phyloP scores from a whole-genome alignment of 352 stramenopile species.

The Phytopythium kandeliae region DNA sequence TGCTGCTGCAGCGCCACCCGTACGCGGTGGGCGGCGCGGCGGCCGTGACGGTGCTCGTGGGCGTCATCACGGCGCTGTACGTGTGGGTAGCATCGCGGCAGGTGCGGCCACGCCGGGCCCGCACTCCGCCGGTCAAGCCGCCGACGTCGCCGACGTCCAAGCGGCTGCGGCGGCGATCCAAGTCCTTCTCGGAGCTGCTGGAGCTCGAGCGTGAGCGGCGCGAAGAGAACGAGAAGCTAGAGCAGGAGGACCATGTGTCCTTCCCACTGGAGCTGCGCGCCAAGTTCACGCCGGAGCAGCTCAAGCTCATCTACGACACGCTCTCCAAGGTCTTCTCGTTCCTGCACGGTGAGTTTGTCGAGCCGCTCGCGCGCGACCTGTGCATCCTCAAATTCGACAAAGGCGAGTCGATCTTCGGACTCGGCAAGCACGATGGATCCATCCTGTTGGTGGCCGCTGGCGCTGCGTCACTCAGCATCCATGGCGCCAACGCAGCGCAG shows the following conservation, averaged over 20 bases:
- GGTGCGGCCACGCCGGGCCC: slow-evolving; percentile 49
- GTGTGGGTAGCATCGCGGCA: slow-evolving; percentile 80
- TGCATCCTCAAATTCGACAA: slow-evolving; percentile 39
- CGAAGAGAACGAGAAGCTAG: slow-evolving; percentile 51
- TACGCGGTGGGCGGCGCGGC: slow-evolving; percentile 42
- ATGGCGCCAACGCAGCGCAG: slow-evolving; percentile 28
- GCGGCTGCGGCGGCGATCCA: slow-evolving; percentile 47
- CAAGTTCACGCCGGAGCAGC: slow-evolving; percentile 63
- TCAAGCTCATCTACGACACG: slow-evolving; percentile 78
- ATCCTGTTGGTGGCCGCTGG: slow-evolving; percentile 70
- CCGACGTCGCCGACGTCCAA: slow-evolving; percentile 72
- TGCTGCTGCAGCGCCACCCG: slow-evolving; percentile 27
- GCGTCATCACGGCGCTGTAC: slow-evolving; percentile 49
- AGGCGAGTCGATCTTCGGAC: slow-evolving; percentile 52
- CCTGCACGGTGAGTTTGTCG: slow-evolving; percentile 60
- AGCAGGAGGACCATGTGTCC: slow-evolving; percentile 60
- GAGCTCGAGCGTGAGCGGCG: slow-evolving; percentile 54
- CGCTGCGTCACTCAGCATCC: slow-evolving; percentile 48
- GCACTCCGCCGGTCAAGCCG: slow-evolving; percentile 21
- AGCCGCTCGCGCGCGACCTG: slow-evolving; percentile 50
- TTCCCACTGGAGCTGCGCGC: slow-evolving; percentile 49
- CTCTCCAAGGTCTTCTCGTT: slow-evolving; percentile 81
- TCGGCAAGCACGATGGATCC: slow-evolving; percentile 59
- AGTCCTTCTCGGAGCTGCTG: slow-evolving; percentile 66
- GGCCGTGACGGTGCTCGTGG: slow-evolving; percentile 38